Evolutionary conservation across 2,329 filamentous ascomycete species (phyloP).

Genomic region (Colletotrichum tropicicola): DNA sequence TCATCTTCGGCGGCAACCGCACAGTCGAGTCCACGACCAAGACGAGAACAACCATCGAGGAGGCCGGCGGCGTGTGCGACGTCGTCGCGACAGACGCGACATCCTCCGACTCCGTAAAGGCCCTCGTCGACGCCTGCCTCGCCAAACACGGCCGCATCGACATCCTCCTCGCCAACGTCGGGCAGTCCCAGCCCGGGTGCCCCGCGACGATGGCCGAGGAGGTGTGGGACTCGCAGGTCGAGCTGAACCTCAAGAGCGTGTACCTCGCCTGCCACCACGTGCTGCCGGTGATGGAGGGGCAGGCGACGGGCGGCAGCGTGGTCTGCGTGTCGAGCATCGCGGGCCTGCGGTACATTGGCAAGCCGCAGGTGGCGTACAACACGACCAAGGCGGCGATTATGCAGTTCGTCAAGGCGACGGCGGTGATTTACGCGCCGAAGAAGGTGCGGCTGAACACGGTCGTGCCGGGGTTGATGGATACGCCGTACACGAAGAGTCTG

Average conservation of each 20-base stretch:
- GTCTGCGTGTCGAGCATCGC: conserved; percentile 59
- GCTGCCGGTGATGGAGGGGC: conserved; percentile 62
- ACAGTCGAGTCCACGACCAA: conserved; percentile 48
- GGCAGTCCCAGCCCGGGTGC: conserved; percentile 61
- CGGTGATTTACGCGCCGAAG: conserved; percentile 57
- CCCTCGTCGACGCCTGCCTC: conserved; percentile 60
- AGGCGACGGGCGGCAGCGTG: conserved; percentile 48
- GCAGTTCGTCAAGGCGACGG: conserved; percentile 58
- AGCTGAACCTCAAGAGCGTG: conserved; percentile 64
- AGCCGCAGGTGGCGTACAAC: conserved; percentile 62
- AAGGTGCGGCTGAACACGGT: conserved; percentile 62
- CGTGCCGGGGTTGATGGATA: conserved; percentile 65
- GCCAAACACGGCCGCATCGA: conserved; percentile 64
- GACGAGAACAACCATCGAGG: conserved; percentile 48
- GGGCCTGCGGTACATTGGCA: conserved; percentile 58
- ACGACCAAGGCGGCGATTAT: conserved; percentile 60
- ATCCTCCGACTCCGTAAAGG: conserved; percentile 58
- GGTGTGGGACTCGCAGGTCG: conserved; percentile 60
- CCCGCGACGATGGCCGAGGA: conserved; percentile 58
- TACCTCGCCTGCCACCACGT: conserved; percentile 62
- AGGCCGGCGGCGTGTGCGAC: conserved; percentile 43
- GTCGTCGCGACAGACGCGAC: conserved; percentile 61
- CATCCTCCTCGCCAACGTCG: conserved; percentile 69
- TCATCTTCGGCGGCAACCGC: conserved; percentile 60
- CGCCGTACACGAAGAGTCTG: conserved; percentile 52